These are phyloP conservation scores for Cordyceps cicadae DNA, from an alignment of 2,329 filamentous ascomycete species.

Conservation along the genomic window DNA sequence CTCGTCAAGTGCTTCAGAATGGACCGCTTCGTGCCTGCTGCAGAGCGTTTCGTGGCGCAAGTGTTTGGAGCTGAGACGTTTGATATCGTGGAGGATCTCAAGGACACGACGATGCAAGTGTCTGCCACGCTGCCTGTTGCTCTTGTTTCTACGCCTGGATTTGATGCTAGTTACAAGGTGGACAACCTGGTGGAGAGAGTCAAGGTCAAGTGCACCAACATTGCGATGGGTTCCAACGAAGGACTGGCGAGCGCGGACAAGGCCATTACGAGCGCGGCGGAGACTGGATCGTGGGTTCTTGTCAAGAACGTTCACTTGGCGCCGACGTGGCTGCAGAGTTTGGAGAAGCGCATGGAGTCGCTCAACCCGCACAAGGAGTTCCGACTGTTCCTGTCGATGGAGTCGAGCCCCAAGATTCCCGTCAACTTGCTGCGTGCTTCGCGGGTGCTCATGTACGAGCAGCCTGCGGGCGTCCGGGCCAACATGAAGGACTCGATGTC, in stretches of 20 bases:
- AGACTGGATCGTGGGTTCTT: slow-evolving; percentile 88
- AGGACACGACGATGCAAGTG: slow-evolving; percentile 76
- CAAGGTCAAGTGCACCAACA: slow-evolving; percentile 80
- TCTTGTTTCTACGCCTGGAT: slow-evolving; percentile 88
- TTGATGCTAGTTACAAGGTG: slow-evolving; percentile 98
- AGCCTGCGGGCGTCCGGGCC: slow-evolving; percentile 88
- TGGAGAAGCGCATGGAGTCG: slow-evolving; percentile 93
- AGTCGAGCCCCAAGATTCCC: slow-evolving; percentile 91
- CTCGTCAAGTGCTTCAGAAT: slow-evolving; percentile 92
- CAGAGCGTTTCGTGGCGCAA: slow-evolving; percentile 78
- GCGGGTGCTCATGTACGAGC: slow-evolving; percentile 93
- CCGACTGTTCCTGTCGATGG: slow-evolving; percentile 95
- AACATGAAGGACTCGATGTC: slow-evolving; percentile 98
- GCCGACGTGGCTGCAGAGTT: slow-evolving; percentile 89
- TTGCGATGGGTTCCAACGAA: slow-evolving; percentile 98
- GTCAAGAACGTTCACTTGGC: slow-evolving; percentile 98
- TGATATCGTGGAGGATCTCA: slow-evolving; percentile 77
- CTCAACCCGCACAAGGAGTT: slow-evolving; percentile 92
- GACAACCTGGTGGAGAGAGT: slow-evolving; percentile 84
- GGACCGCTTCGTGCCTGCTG: slow-evolving; percentile 87
- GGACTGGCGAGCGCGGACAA: slow-evolving; percentile 88
- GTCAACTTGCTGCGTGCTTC: slow-evolving; percentile 92
- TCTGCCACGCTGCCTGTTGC: slow-evolving; percentile 78
- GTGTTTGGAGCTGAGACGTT: slow-evolving; percentile 81
- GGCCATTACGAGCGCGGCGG: slow-evolving; percentile 85